Base-by-base conservation (phyloP, 768 basidiomycete genomes). In the Rhodosporidiobolus sp. region DNA sequence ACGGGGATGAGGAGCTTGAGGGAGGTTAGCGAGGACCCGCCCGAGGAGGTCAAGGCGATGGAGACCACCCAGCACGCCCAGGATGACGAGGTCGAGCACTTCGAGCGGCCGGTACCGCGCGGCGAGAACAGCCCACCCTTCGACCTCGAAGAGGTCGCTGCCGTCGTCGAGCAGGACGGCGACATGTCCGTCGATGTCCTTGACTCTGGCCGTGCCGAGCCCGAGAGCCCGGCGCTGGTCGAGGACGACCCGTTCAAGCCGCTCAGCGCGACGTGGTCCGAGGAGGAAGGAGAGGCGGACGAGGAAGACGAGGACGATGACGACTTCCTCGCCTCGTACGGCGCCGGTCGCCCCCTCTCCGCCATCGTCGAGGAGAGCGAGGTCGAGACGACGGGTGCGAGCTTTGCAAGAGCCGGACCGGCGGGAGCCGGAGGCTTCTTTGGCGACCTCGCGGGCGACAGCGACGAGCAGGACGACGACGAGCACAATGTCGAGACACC, bases 291-390 rank as follows among this genome's bases (percentile, higher is more conserved):
- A 24, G 38, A 43, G 8, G 38, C 6, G 8, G 38, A 43, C 8
- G 38, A 7, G 38, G 38, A 43, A 6, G 38, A 43, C 8, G 38
- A 43, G 8, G 58, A 46, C 58, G 58, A 43, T 2, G 43, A 45
- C 16, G 24, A n/a, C 58, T 12, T 32, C 43, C 20, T 46, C 30
- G 26, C 58, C 19, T 14, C 26, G 26, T 57, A 57, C 35, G 56
- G 56, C 4, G 14, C 24, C 14, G 35, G 43, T 12, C 19, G 38
- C 6, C 58, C 58, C 9, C 58, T 59, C 26, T 45, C 58, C 16
- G 26, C 58, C 43, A 45, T 59, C 58, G 26, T 59, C 38, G 58
- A 59, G 43, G 58, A 59, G 45, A 59, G 43, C 58, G 58, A 59
- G 43, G 20, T 4, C 28, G 58, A 59, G 24, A 59, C 58, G 9